phyloP scores from a whole-genome alignment of 2,329 filamentous ascomycete species.

The Furcasterigmium sp. region DNA sequence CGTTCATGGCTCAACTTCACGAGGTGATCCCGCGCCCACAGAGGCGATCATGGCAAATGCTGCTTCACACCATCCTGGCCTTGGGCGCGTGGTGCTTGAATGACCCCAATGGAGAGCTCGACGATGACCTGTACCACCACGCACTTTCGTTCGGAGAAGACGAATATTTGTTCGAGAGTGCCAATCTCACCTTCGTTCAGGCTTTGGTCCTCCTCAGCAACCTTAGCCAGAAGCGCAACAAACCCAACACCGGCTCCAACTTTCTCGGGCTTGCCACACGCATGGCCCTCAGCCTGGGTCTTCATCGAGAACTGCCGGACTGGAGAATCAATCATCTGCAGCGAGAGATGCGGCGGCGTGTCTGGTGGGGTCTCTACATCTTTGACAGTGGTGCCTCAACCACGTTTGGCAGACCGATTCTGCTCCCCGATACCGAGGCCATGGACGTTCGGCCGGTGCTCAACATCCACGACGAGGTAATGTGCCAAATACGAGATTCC shows the following conservation, averaged over 20 bases:
- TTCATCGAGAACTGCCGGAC: conserved; percentile 35
- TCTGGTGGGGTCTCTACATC: conserved; percentile 38
- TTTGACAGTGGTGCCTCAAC: conserved; percentile 41
- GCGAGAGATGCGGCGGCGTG: conserved; percentile 30
- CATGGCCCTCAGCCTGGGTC: conserved; percentile 40
- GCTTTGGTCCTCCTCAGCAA: conserved; percentile 26
- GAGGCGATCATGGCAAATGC: conserved; percentile 24
- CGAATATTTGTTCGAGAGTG: conserved; percentile 23
- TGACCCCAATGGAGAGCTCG: conserved; percentile 17
- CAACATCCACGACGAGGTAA: conserved; percentile 21
- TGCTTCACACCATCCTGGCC: conserved; percentile 30
- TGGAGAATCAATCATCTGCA: conserved; percentile 23
- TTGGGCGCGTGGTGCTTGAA: conserved; percentile 28
- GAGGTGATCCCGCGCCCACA: conserved; percentile 21
- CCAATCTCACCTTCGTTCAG: conserved; percentile 24
- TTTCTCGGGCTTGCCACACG: conserved; percentile 39
- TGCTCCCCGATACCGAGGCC: conserved; percentile 19
- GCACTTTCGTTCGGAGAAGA: conserved; percentile 20
- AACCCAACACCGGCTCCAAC: conserved; percentile 43
- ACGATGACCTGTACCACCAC: conserved; percentile 22
- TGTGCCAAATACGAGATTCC: background rate
- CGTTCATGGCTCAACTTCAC: conserved; percentile 32
- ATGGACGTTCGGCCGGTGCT: conserved; percentile 22
- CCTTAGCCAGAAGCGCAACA: conserved; percentile 40
- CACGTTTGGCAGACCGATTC: conserved; percentile 31